Conservation (phyloP, 768 basidiomycete genomes). For the Psilocybe azurescens region DNA sequence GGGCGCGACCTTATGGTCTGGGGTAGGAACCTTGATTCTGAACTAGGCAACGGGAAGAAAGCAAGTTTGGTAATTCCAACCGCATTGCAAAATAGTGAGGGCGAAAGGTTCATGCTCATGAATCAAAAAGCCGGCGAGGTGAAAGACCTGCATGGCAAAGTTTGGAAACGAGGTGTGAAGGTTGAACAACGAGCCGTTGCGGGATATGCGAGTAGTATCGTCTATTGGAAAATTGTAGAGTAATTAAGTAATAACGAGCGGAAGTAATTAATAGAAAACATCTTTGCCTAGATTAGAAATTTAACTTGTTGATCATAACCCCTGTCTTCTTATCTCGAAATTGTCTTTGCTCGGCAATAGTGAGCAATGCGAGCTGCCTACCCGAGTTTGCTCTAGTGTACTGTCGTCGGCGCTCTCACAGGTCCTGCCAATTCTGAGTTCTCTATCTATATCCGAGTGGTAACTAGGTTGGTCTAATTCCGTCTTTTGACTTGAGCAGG, state of each 20-base stretch:
- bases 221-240: slow-evolving; percentile 69
- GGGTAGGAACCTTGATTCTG: slow-evolving; percentile 77
- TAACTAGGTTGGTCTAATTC: slow-evolving; percentile 15
- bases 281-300: no score
- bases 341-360: not conserved
- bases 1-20: slow-evolving; percentile 74
- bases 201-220: slow-evolving; percentile 65
- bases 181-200: slow-evolving; percentile 70
- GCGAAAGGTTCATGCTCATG: slow-evolving; percentile 64
- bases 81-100: slow-evolving; percentile 53
- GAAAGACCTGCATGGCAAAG: slow-evolving; percentile 60
- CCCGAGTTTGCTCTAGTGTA: not conserved
- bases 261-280: no score
- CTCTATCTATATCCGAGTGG: not conserved
- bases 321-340: not conserved
- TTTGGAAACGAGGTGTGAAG: slow-evolving; percentile 62
- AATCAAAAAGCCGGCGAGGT: slow-evolving; percentile 55
- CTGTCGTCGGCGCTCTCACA: not conserved
- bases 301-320: not conserved
- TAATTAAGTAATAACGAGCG: not conserved
- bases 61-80: slow-evolving; percentile 61
- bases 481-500: slow-evolving; percentile 13
- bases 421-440: not conserved
- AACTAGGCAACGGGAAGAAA: slow-evolving; percentile 78
- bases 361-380: not conserved